Conservation (phyloP, 306 rosid genomes). For the Pueraria montana region DNA sequence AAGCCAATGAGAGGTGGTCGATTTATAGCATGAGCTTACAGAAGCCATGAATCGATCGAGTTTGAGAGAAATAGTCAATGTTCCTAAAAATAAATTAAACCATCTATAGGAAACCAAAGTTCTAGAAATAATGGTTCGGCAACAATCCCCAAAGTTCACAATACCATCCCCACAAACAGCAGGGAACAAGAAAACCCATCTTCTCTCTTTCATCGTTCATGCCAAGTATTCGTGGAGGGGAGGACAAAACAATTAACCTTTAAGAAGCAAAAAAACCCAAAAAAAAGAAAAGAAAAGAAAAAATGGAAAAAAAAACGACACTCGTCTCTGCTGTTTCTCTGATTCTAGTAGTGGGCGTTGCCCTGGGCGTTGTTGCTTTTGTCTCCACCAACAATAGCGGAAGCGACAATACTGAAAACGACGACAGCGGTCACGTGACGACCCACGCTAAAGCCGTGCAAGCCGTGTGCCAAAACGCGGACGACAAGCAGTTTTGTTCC, state of each 20-base stretch:
- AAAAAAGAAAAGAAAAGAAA: conserved; percentile 6
- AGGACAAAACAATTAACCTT: too few relatives aligned
- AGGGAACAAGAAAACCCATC: conserved; percentile 3
- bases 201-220: background rate
- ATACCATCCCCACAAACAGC: conserved; percentile 26
- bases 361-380: conserved; percentile 57
- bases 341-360: conserved; percentile 71
- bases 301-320: conserved; percentile 52
- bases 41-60: conserved; percentile 9
- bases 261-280: background rate
- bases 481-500: conserved; percentile 54
- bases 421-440: background rate
- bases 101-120: conserved; percentile 9
- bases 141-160: conserved; percentile 30
- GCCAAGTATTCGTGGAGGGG: too few relatives aligned
- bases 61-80: conserved; percentile 40
- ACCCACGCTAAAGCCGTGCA: conserved; percentile 55
- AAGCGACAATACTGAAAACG: rapidly evolving
- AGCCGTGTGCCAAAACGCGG: conserved; percentile 50
- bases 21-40: conserved; percentile 15
- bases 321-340: conserved; percentile 59
- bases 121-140: conserved; percentile 5
- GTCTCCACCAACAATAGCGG: background rate
- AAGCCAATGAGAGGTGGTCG: background rate
- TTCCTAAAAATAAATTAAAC: conserved; percentile 35